A percentile compares a stretch with the other conserved stretches of the same genome.
These are phyloP conservation scores for Eucalyptus virginea DNA, from an alignment of 345 rosid species.

Conservation along the genomic window DNA sequence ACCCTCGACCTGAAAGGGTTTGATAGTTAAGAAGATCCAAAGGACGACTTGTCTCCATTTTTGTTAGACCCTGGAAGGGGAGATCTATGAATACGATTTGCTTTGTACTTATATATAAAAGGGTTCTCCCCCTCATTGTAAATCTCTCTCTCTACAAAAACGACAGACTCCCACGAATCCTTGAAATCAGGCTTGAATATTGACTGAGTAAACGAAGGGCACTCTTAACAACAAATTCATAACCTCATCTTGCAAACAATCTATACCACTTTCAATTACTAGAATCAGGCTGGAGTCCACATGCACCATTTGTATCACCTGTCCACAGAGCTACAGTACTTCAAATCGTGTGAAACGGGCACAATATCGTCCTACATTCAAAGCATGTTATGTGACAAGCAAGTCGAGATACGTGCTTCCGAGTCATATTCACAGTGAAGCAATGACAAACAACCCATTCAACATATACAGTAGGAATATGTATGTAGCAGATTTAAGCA, in stretches of 20 bases:
- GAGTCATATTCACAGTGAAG: constrained; percentile 10
- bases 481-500: neutral
- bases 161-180: neutral
- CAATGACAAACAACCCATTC: neutral
- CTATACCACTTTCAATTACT: neutral
- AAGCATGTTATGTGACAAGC: neutral
- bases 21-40: too few relatives aligned
- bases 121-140: too few relatives aligned
- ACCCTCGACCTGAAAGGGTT: too few relatives aligned
- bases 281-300: neutral
- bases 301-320: neutral
- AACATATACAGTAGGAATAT: neutral
- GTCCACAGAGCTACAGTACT: neutral
- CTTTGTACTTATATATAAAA: too few relatives aligned
- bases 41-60: too few relatives aligned
- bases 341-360: neutral
- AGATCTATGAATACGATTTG: too few relatives aligned
- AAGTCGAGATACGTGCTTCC: neutral
- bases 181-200: neutral
- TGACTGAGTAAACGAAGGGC: too few relatives aligned
- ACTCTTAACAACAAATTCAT: too few relatives aligned
- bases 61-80: too few relatives aligned
- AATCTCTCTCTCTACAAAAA: neutral
- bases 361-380: neutral
- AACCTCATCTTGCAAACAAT: too few relatives aligned